Conservation (phyloP, 2,329 filamentous ascomycete genomes). For the Microcera coccophila region DNA sequence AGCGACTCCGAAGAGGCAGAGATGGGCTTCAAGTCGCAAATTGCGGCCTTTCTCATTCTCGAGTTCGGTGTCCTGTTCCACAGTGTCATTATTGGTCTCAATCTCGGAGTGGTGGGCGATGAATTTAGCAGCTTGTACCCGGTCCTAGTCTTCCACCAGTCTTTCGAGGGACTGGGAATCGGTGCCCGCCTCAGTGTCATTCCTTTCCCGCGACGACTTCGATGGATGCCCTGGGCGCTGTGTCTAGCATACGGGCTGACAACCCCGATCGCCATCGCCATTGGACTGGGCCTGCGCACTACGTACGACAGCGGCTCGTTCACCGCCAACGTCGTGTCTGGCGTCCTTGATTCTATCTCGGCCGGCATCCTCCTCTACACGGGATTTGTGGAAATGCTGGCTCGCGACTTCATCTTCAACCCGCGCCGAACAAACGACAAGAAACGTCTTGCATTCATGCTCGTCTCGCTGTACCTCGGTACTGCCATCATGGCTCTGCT, state of each 20-base stretch:
- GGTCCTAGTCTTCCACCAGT: constrained; percentile 74
- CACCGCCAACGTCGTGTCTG: constrained; percentile 62
- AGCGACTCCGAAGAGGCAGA: background rate
- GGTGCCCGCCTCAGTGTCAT: constrained; percentile 65
- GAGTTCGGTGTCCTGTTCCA: constrained; percentile 89
- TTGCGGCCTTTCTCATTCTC: constrained; percentile 78
- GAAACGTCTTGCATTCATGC: constrained; percentile 50
- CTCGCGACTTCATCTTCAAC: constrained; percentile 75
- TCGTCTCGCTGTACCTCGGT: constrained; percentile 61
- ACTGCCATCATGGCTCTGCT: constrained; percentile 71
- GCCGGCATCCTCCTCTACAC: constrained; percentile 87
- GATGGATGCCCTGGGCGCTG: constrained; percentile 47
- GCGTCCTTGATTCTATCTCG: constrained; percentile 77
- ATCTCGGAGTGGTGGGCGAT: constrained; percentile 50
- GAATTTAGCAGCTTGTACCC: constrained; percentile 56
- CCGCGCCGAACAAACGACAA: constrained; percentile 61
- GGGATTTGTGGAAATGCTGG: constrained; percentile 80
- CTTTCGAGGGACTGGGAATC: constrained; percentile 79
- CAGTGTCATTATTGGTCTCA: constrained; percentile 80
- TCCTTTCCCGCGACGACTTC: constrained; percentile 33
- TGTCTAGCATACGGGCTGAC: constrained; percentile 48
- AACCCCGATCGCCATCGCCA: constrained; percentile 49
- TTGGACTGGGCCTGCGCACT: constrained; percentile 42
- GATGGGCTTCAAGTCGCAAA: constrained; percentile 41
- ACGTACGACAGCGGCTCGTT: constrained; percentile 22